A percentile compares a stretch with the other conserved stretches of the same genome.
Conservation (phyloP, 257 asterid genomes). For the Orobanche coerulescens region DNA sequence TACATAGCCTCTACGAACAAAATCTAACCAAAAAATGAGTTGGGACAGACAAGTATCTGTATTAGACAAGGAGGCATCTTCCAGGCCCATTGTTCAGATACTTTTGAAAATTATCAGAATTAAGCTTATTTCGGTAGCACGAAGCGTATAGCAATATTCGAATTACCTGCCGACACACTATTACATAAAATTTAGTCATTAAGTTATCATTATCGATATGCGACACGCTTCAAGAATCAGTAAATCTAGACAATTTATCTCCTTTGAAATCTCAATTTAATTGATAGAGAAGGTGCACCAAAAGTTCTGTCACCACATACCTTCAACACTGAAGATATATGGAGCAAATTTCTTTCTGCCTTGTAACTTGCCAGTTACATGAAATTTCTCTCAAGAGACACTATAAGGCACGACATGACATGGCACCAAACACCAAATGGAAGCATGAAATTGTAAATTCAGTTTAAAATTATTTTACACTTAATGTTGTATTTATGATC, state of each 20-base stretch:
- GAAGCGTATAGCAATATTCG: not conserved
- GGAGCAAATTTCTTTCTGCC: no score
- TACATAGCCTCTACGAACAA: not conserved
- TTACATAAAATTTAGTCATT: not conserved
- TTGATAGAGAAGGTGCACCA: not conserved
- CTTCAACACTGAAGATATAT: no score
- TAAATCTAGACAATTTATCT: not conserved
- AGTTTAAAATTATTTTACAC: no score
- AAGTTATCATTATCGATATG: not conserved
- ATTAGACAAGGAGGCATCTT: no score
- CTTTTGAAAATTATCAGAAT: not conserved
- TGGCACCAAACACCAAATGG: no score
- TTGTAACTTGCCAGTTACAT: no score
- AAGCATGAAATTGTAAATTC: no score
- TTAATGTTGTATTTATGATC: no score
- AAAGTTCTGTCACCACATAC: no score
- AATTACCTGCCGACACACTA: not conserved
- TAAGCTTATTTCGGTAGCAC: constrained; percentile 1
- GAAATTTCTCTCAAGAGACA: no score
- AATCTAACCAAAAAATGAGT: not conserved
- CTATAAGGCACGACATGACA: no score
- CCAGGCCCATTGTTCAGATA: not conserved
- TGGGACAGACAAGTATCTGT: not conserved
- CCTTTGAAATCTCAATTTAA: not conserved
- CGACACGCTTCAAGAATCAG: not conserved